Percentiles rank a stretch among this genome's conserved stretches.
phyloP scores from a whole-genome alignment of 345 rosid genomes.

The Populus davidiana region DNA sequence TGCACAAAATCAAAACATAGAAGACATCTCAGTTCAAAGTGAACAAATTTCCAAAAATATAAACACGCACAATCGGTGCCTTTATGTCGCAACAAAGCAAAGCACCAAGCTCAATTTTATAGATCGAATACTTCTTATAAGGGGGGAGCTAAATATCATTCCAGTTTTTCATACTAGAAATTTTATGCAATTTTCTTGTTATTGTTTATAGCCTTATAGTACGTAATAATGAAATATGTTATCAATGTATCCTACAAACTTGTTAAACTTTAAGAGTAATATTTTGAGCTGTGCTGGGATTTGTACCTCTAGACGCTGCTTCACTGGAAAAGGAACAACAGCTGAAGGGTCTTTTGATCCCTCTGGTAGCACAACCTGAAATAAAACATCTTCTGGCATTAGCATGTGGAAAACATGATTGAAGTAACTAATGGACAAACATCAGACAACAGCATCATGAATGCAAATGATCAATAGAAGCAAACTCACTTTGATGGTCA shows the following conservation, averaged over 20 bases:
- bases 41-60: background rate
- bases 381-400: slow-evolving; percentile 18
- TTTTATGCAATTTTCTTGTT: background rate
- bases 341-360: slow-evolving; percentile 91
- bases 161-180: background rate
- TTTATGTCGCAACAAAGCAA: background rate
- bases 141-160: background rate
- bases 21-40: slow-evolving; percentile 11
- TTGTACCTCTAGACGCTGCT: slow-evolving; percentile 72
- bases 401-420: slow-evolving; percentile 1
- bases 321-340: slow-evolving; percentile 74
- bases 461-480: slow-evolving; percentile 2
- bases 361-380: slow-evolving; percentile 93
- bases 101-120: background rate
- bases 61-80: background rate
- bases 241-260: background rate
- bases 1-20: slow-evolving; percentile 30
- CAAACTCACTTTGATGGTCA: slow-evolving; percentile 72
- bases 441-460: slow-evolving; percentile 7
- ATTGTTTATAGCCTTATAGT: background rate
- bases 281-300: background rate
- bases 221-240: background rate
- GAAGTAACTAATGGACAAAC: slow-evolving; percentile 1
- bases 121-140: background rate
- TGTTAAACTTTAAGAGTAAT: background rate